phyloP scores from a whole-genome alignment of 2,329 filamentous ascomycete species.

The Biscogniauxia sp. region DNA sequence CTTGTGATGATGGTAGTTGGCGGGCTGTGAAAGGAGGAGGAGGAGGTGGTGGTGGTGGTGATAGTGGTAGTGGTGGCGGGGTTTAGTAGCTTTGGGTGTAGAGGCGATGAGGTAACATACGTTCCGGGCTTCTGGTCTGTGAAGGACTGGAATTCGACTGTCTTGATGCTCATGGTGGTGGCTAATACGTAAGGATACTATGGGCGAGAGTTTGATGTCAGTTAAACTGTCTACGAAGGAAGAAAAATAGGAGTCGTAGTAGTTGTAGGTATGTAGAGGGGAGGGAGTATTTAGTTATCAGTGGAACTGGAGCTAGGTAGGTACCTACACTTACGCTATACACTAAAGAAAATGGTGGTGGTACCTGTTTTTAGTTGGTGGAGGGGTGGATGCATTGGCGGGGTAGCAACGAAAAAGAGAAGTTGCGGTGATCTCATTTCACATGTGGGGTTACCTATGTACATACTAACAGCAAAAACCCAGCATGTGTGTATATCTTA shows the following conservation, averaged over 20 bases:
- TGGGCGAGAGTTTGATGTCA: not conserved
- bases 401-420: constrained; percentile 8
- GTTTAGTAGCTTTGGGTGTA: constrained; percentile 25
- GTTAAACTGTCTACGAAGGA: not conserved
- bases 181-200: not conserved
- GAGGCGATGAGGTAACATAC: constrained; percentile 57
- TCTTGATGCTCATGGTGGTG: constrained; percentile 65
- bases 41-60: not conserved
- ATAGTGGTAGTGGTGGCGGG: constrained; percentile 28
- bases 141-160: constrained; percentile 80
- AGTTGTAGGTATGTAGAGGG: not conserved
- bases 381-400: constrained; percentile 6
- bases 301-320: not conserved
- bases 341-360: constrained; percentile 21
- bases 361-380: constrained; percentile 8
- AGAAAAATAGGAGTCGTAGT: not conserved
- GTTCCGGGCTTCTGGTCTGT: constrained; percentile 98
- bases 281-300: not conserved
- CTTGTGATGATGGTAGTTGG: not conserved
- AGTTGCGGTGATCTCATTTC: constrained; percentile 24
- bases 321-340: not conserved
- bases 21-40: too few species aligned
- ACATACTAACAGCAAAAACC: not conserved
- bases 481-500: not conserved
- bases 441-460: constrained; percentile 11